A percentile compares a stretch with the other conserved stretches of the same genome.
phyloP scores from a whole-genome alignment of 805 yeast species.

The Cyberlindnera japonica region DNA sequence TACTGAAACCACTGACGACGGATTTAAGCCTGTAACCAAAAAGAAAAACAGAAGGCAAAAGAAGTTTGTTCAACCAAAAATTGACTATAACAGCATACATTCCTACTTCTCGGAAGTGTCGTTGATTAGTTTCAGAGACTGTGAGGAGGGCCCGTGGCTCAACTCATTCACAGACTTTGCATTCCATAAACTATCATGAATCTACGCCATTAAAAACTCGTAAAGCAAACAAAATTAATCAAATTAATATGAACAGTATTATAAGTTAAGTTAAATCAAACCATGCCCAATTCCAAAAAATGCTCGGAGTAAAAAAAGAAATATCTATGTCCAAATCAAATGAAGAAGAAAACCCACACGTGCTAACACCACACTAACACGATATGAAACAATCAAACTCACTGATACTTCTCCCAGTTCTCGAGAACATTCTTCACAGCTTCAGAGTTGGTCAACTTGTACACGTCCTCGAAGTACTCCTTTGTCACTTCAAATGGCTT shows the following conservation, averaged over 20 bases:
- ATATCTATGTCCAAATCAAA: not conserved
- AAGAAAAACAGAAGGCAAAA: constrained; percentile 26
- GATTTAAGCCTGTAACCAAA: constrained; percentile 17
- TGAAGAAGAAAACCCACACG: not conserved
- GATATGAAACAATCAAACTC: not conserved
- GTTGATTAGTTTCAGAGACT: constrained; percentile 23
- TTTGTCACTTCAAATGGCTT: constrained; percentile 93
- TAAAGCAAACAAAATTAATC: constrained; percentile 4
- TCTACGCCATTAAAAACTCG: not conserved
- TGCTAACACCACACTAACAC: constrained; percentile 28
- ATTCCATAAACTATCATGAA: constrained; percentile 30
- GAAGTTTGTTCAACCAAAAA: constrained; percentile 28
- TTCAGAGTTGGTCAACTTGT: constrained; percentile 84
- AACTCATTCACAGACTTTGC: constrained; percentile 53
- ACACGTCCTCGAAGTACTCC: constrained; percentile 96
- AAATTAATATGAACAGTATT: constrained; percentile 13
- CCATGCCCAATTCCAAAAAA: constrained; percentile 9
- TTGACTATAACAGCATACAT: constrained; percentile 31
- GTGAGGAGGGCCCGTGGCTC: constrained; percentile 40
- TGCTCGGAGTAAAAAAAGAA: constrained; percentile 4
- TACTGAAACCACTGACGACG: constrained; percentile 9
- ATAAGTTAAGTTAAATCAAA: constrained; percentile 9
- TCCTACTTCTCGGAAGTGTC: constrained; percentile 32
- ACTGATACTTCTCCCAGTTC: constrained; percentile 86
- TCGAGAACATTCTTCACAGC: constrained; percentile 87